These are phyloP conservation scores for Mycothermus thermophilus DNA, from an alignment of 495 filamentous ascomycete genomes.

Conservation along the genomic window DNA sequence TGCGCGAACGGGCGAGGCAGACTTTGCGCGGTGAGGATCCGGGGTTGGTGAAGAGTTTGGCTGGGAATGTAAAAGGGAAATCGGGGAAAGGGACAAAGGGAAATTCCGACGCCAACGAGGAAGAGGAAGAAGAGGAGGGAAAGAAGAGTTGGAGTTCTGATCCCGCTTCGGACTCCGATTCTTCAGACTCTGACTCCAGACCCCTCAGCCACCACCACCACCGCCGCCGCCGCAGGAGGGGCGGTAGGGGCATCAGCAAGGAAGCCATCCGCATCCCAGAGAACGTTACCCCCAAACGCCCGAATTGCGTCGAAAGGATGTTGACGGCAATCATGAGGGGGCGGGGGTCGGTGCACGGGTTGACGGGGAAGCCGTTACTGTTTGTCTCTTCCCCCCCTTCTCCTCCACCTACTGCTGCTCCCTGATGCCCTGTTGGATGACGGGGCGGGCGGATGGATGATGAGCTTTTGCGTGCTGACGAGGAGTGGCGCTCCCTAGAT, in stretches of 20 bases:
- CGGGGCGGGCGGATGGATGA: too few relatives aligned
- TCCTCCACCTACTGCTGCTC: neutral
- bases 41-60: too few relatives aligned
- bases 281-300: too few relatives aligned
- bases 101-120: too few relatives aligned
- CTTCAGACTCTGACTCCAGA: constrained; percentile 30
- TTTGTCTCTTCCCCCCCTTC: constrained; percentile 31
- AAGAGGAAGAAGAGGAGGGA: too few relatives aligned
- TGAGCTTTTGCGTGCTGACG: neutral
- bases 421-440: too few relatives aligned
- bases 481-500: constrained; percentile 36
- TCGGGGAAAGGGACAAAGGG: too few relatives aligned
- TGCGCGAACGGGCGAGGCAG: constrained; percentile 50
- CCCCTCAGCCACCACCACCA: constrained; percentile 22
- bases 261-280: constrained; percentile 78
- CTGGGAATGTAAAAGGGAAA: too few relatives aligned
- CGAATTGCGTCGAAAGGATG: too few relatives aligned
- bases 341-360: constrained; percentile 63
- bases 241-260: constrained; percentile 48
- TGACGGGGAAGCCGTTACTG: constrained; percentile 92
- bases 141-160: too few relatives aligned
- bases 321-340: constrained; percentile 78
- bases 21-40: too few relatives aligned
- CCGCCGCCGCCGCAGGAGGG: constrained; percentile 27
- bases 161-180: too few relatives aligned